These are phyloP conservation scores for Metarhizium anisopliae DNA, from an alignment of 2,329 filamentous ascomycete genomes.

Conservation along the genomic window DNA sequence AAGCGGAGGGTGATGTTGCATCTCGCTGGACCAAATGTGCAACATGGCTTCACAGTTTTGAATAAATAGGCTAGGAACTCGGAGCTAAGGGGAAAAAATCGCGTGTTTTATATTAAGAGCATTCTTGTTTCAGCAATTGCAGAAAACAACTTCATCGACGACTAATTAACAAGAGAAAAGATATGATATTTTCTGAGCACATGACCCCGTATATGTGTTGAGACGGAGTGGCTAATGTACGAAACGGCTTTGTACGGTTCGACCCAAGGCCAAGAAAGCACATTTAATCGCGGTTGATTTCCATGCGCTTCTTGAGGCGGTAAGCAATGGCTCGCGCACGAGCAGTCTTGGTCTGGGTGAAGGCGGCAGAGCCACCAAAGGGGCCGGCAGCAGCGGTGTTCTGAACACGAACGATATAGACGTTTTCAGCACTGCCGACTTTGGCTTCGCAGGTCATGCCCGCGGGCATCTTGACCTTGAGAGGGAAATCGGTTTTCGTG, in stretches of 20 bases:
- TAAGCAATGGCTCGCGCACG: conserved; percentile 55
- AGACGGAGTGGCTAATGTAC: neutral
- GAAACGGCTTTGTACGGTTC: neutral
- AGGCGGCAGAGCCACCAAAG: conserved; percentile 58
- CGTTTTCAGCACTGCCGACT: conserved; percentile 50
- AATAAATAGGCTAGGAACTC: neutral
- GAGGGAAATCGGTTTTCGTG: conserved; percentile 53
- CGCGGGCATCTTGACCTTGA: conserved; percentile 55
- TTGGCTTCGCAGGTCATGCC: conserved; percentile 58
- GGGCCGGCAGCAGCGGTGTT: conserved; percentile 55
- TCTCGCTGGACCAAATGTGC: neutral
- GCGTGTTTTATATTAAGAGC: neutral
- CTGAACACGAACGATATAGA: conserved; percentile 57
- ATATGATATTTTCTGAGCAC: neutral
- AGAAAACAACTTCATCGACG: neutral
- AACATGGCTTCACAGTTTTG: neutral
- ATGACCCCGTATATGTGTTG: neutral
- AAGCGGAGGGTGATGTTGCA: neutral
- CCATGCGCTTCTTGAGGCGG: conserved; percentile 29
- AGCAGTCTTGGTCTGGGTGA: conserved; percentile 49
- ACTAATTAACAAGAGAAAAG: neutral
- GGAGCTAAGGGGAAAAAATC: neutral
- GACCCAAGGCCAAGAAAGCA: neutral
- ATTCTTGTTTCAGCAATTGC: neutral
- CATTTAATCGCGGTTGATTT: conserved; percentile 16